phyloP scores from a whole-genome alignment of 1,139 yeast species.

The Meyerozyma elateridarum region DNA sequence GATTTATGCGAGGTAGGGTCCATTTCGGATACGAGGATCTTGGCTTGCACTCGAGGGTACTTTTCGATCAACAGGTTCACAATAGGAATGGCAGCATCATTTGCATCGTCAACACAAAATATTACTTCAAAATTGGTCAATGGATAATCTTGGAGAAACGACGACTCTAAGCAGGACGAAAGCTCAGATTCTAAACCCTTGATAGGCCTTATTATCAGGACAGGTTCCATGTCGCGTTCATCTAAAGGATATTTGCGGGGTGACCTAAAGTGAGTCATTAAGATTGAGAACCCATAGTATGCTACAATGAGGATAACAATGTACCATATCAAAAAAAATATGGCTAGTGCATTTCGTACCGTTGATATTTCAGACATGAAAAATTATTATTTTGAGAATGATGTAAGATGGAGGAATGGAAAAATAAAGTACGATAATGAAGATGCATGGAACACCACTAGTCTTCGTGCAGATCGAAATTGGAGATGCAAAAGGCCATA shows the following conservation, averaged over 20 bases:
- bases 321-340: conserved; percentile 37
- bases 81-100: conserved; percentile 64
- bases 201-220: conserved; percentile 75
- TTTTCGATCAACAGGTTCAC: conserved; percentile 45
- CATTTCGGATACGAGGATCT: conserved; percentile 46
- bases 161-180: conserved; percentile 60
- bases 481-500: too few relatives aligned
- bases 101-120: conserved; percentile 64
- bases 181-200: conserved; percentile 82
- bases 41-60: conserved; percentile 58
- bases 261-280: conserved; percentile 30
- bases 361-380: too few relatives aligned
- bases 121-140: conserved; percentile 55
- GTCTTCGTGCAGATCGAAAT: too few relatives aligned
- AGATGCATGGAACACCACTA: too few relatives aligned
- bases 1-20: conserved; percentile 22
- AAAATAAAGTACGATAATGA: too few relatives aligned
- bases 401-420: too few relatives aligned
- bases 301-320: conserved; percentile 41
- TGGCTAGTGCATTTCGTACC: not conserved
- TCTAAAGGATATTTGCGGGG: conserved; percentile 17
- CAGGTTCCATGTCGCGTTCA: conserved; percentile 47
- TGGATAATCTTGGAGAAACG: conserved; percentile 69
- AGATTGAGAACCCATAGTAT: conserved; percentile 43
- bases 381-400: too few relatives aligned